Base-by-base conservation (phyloP, 139 green algal species). In the Coelastrella sp. region DNA sequence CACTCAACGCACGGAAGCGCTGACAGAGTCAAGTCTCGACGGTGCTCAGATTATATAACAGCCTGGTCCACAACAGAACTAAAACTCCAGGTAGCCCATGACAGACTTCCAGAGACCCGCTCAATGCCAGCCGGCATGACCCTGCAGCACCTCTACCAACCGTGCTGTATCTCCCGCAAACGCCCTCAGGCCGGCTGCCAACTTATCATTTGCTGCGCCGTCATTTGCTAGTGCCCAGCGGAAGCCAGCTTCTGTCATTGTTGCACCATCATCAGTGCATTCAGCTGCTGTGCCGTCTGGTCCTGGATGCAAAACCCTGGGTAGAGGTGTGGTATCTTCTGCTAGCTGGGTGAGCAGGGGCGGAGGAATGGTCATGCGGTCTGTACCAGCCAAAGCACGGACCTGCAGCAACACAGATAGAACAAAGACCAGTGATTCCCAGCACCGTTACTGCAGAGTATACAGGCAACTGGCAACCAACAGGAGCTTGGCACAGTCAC, bases 311-410 rank as follows among this genome's bases (percentile, higher is more conserved):
- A 85, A 85, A 71, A 74, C 5, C n/a, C 83, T 57, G 5, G 60
- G 74, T 81, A 94, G 85, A 5, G 65, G 81, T 5, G 47, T 19
- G 13, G 85, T 83, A 59, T 87, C 82, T 10, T 76, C 80, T 6
- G 87, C 87, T 8, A 94, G 68, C 57, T 75, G 68, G 23, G 92
- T 85, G 3, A 95, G 92, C 23, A 94, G 91, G 14, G 91, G 85
- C 5, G 92, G 92, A 2, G 91, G 85, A 65, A 95, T 93, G 5
- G 92, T 95, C 91, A 95, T 94, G 75, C 92, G 85, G 81, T 95
- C 92, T 7, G 83, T 89, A 54, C 92, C 92, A 16, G 92, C 91
- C 20, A 95, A 74, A 7, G 85, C 91, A 73, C 85, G 83, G 20
- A 93, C 89, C 89, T 92, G 79, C 32, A 89, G 73, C 64, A 71